Evolutionary conservation across 345 rosid genomes (phyloP), one percentile per base, ranked within the genome.

Genomic region (Gossypium longicalyx): DNA sequence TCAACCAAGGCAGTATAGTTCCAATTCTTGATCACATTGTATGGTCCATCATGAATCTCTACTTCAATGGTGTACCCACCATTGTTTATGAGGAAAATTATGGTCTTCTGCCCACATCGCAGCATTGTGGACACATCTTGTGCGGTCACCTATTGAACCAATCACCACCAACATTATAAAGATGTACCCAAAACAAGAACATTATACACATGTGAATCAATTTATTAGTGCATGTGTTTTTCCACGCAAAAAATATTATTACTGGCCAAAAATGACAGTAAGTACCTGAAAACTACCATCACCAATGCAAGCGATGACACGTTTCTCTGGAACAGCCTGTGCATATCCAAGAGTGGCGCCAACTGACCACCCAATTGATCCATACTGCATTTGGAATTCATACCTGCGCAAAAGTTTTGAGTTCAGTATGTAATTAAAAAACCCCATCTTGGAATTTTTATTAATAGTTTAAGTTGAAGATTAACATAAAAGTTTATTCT

Each of bases 331-430:
- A 71, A 82, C 85, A 63, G 93, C 92, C 78, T 89, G 93, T 53
- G 97, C 93, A 81, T 91, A 91, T 20, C 97, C 97, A 20, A 91
- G 91, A 15, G 92, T 89, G 3, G 92, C 97, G 52, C 97, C 97
- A 41, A 91, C 91, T 0, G 97, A 91, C 97, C 97, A 91, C 13
- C 97, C 97, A 73, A 91, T 91, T 11, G 97, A 91, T 74, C 97
- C 97, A 71, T 91, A 91, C 73, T 91, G 97, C 97, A 91, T 89
- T 80, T 91, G 93, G 81, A 91, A 91, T 77, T 91, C 97, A 80
- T 91, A 91, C 76, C 93, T 89, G 78, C 79, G 75, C 58, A 73
- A 15, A 12, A 43, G 67, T 47, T 72, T 56, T 19, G 63, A 6
- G 70, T 63, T 12, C 47, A 52, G 19, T 41, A 8, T 63, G 60